Conservation (phyloP, 1,284 basidiomycete species). For the Ganoderma multipileum region DNA sequence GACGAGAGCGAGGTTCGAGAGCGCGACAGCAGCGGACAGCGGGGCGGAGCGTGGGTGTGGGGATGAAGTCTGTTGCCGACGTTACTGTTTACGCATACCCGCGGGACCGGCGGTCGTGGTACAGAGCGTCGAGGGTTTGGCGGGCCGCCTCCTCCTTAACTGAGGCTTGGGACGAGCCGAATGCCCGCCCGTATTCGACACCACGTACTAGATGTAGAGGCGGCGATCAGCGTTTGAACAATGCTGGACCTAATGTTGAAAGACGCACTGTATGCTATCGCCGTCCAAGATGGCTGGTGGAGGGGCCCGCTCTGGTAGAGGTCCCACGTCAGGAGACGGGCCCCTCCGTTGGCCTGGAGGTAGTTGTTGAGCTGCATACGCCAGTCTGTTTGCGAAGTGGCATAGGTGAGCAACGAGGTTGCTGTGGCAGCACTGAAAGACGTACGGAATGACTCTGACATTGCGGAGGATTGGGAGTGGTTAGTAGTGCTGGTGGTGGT, state of each 20-base stretch:
- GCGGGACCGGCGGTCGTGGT: constrained; percentile 28
- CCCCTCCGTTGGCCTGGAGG: constrained; percentile 41
- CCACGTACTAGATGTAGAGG: constrained; percentile 34
- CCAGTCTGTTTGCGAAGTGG: constrained; percentile 35
- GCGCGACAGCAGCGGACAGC: constrained; percentile 14
- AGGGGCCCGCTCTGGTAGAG: constrained; percentile 37
- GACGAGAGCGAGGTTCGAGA: constrained; percentile 12
- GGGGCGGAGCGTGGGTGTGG: not conserved
- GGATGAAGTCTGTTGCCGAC: not conserved
- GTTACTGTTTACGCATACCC: constrained; percentile 13
- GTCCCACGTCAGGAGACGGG: constrained; percentile 37
- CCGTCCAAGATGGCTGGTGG: constrained; percentile 42
- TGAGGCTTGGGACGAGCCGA: constrained; percentile 31
- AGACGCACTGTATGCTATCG: constrained; percentile 40
- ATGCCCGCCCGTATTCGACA: constrained; percentile 36
- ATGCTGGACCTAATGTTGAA: not conserved
- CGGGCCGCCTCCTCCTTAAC: constrained; percentile 44
- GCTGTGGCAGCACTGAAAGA: not conserved
- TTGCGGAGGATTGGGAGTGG: constrained; percentile 12
- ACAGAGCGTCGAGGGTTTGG: constrained; percentile 35
- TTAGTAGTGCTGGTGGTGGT: constrained; percentile 3
- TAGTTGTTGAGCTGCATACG: constrained; percentile 45
- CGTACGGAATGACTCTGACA: constrained; percentile 35
- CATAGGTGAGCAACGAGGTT: not conserved
- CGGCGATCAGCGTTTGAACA: not conserved